A percentile compares a stretch with the other conserved stretches of the same genome.
These are phyloP conservation scores for Globisporangium cederbergense DNA, from an alignment of 352 stramenopile species.

Conservation along the genomic window DNA sequence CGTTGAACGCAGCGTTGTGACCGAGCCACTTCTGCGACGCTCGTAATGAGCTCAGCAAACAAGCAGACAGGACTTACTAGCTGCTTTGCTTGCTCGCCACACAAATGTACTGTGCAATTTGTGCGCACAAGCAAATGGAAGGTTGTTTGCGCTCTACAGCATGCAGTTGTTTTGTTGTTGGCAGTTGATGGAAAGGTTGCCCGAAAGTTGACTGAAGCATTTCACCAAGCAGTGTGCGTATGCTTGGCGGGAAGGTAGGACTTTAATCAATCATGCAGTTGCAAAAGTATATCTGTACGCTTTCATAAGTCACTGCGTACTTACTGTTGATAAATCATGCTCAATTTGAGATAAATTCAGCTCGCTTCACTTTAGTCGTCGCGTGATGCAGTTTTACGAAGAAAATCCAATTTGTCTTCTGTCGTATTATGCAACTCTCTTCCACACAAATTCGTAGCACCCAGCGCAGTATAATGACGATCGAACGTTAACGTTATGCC, in stretches of 20 bases:
- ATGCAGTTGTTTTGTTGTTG: too few relatives aligned
- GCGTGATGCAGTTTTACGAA: too few relatives aligned
- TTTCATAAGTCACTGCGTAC: too few relatives aligned
- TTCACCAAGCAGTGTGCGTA: not conserved
- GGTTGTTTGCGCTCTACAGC: not conserved
- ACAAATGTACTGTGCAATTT: not conserved
- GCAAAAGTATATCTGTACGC: too few relatives aligned
- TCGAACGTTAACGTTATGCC: too few relatives aligned
- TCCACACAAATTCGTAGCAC: too few relatives aligned
- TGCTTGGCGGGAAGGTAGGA: not conserved
- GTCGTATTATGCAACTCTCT: too few relatives aligned
- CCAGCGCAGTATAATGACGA: too few relatives aligned
- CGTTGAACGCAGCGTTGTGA: not conserved
- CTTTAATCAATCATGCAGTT: not conserved
- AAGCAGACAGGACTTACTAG: not conserved
- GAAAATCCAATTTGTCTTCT: too few relatives aligned
- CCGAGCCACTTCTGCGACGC: not conserved
- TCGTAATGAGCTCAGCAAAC: not conserved
- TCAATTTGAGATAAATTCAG: too few relatives aligned
- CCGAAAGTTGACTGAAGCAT: not conserved
- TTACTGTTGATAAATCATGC: too few relatives aligned
- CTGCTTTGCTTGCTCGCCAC: slow-evolving; percentile 1
- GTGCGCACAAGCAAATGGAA: not conserved
- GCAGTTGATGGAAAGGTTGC: not conserved
- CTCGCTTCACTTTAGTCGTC: too few relatives aligned